A percentile compares a stretch with the other conserved stretches of the same genome.
Evolutionary conservation across 2,329 filamentous ascomycete genomes (phyloP).

Genomic region (Ampelomyces quisqualis): DNA sequence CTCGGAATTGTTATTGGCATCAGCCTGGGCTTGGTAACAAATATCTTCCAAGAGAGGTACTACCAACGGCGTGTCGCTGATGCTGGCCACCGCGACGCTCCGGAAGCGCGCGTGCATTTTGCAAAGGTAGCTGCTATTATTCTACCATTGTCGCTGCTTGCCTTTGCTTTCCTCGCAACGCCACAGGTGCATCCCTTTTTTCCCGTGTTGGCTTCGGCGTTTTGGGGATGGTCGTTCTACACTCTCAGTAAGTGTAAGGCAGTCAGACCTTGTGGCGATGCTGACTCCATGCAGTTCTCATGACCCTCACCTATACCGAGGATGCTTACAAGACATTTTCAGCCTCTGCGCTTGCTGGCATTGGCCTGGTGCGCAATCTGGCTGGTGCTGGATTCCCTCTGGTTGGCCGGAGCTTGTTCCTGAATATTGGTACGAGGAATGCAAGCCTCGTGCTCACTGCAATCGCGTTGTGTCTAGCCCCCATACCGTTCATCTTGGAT

Average conservation of each 20-base stretch:
- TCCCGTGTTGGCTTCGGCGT: slow-evolving; percentile 51
- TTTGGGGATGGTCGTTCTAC: slow-evolving; percentile 56
- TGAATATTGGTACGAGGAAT: slow-evolving; percentile 31
- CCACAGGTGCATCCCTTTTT: slow-evolving; percentile 42
- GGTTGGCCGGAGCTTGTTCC: slow-evolving; percentile 34
- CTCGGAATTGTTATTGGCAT: slow-evolving; percentile 47
- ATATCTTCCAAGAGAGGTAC: slow-evolving; percentile 49
- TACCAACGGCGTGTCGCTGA: slow-evolving; percentile 42
- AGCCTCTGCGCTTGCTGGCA: slow-evolving; percentile 47
- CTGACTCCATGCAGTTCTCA: slow-evolving; percentile 37
- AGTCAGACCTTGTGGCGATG: no score
- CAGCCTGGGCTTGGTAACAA: slow-evolving; percentile 47
- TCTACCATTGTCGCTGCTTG: slow-evolving; percentile 35
- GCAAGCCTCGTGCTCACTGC: slow-evolving; percentile 34
- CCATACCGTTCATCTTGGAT: slow-evolving; percentile 40
- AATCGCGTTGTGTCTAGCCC: slow-evolving; percentile 32
- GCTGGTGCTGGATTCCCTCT: slow-evolving; percentile 41
- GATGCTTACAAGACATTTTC: slow-evolving; percentile 51
- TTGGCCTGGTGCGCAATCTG: slow-evolving; percentile 44
- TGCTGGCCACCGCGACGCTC: slow-evolving; percentile 39
- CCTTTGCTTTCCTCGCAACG: slow-evolving; percentile 42
- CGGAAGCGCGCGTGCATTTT: slow-evolving; percentile 48
- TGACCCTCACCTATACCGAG: slow-evolving; percentile 53
- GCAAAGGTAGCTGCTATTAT: slow-evolving; percentile 46
- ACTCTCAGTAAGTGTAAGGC: slow-evolving; percentile 46